These are phyloP conservation scores for Mariannaea elegans DNA, from an alignment of 2,329 filamentous ascomycete species.

Conservation along the genomic window DNA sequence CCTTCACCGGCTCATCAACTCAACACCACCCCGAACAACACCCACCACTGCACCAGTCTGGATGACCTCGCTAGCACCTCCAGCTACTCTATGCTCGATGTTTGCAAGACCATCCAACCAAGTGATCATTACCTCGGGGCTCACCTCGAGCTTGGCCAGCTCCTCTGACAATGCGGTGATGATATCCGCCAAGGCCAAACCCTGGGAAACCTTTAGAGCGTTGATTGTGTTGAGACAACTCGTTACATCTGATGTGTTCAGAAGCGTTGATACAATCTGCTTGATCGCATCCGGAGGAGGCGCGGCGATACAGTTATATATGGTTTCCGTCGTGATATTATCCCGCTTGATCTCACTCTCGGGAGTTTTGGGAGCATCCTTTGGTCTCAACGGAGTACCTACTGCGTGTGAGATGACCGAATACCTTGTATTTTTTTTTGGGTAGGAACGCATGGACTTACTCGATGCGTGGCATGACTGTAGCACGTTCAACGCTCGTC, in stretches of 20 bases:
- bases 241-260: slow-evolving; percentile 87
- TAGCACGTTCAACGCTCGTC: slow-evolving; percentile 90
- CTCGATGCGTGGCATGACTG: slow-evolving; percentile 97
- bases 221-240: slow-evolving; percentile 90
- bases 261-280: slow-evolving; percentile 83
- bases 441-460: no score
- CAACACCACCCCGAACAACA: slow-evolving; percentile 85
- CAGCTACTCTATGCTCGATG: slow-evolving; percentile 89
- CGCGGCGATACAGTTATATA: slow-evolving; percentile 97
- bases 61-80: slow-evolving; percentile 85
- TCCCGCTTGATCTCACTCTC: slow-evolving; percentile 78
- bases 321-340: slow-evolving; percentile 85
- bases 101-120: slow-evolving; percentile 94
- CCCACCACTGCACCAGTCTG: slow-evolving; percentile 95
- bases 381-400: slow-evolving; percentile 74
- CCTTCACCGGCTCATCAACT: slow-evolving; percentile 62
- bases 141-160: slow-evolving; percentile 82
- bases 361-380: slow-evolving; percentile 66
- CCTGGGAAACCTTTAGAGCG: slow-evolving; percentile 83
- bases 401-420: slow-evolving; percentile 16
- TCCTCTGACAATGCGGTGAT: slow-evolving; percentile 87
- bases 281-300: slow-evolving; percentile 90
- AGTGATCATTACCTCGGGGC: slow-evolving; percentile 83
- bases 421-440: no score
- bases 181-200: slow-evolving; percentile 92